Base-by-base conservation (phyloP, 371 early-diverging fungal genomes). In the Mortierella sp. region DNA sequence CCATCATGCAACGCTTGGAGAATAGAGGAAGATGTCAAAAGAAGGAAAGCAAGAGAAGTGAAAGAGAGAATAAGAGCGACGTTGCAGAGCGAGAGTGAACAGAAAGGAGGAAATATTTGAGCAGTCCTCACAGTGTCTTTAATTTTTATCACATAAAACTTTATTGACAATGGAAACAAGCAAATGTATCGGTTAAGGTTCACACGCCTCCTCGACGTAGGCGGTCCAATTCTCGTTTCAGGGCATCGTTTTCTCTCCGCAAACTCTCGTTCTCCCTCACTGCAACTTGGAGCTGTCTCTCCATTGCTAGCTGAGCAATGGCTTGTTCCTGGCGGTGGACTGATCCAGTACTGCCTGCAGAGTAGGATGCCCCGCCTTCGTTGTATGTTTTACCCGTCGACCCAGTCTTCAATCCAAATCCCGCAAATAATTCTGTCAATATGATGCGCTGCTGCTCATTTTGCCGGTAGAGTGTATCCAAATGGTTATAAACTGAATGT, bases 241-340 rank as follows among this genome's bases (percentile, higher is more conserved):
- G 70, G 1, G 81, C 76, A 23, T 88, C 87, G 42, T 89, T 90
- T 61, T 91, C 89, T 49, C 85, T 84, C 54, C 82, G 72, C 22
- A 91, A 79, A 55, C 81, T 82, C 22, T 84, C 87, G 47, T 88
- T 90, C 64, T 91, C 90, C 8, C 82, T 78, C 17, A 82, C 53
- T 10, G 87, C 75, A 3, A 64, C 32, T 31, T 86, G 83, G 22
- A 89, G 75, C 34, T 86, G 82, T 37, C 84, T 84, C 42, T 89
- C 86, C 40, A 88, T 61, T 51, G 75, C 29, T 3, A n/a, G 23
- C 19, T 51, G 63, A 12, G 42, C 62, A 17, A 26, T 13, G 2
- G 60, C 61, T 29, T 54, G 29, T 35, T 70, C 66, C 15, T 72
- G 69, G 3, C 79, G 64, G 28, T 73, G 68, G 22, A 79, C 34